Conservation (phyloP, 2,329 filamentous ascomycete species). For the Iodosphaeria phyllophila region DNA sequence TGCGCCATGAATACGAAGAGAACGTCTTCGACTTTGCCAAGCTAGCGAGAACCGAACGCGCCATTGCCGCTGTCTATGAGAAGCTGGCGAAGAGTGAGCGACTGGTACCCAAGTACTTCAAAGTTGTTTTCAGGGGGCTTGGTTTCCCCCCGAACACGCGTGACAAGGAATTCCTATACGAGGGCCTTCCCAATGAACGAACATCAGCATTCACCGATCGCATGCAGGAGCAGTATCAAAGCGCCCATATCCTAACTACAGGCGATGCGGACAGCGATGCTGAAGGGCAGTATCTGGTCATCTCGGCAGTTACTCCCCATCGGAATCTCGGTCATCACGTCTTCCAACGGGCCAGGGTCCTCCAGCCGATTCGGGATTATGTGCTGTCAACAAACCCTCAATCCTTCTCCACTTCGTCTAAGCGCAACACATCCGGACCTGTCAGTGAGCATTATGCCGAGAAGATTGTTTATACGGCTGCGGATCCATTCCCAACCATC, state of each 20-base stretch:
- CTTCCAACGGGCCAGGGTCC: slow-evolving; percentile 73
- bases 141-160: slow-evolving; percentile 67
- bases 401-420: slow-evolving; percentile 58
- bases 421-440: slow-evolving; percentile 48
- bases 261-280: slow-evolving; percentile 56
- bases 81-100: slow-evolving; percentile 67
- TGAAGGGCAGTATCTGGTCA: slow-evolving; percentile 77
- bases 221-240: slow-evolving; percentile 78
- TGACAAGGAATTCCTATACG: slow-evolving; percentile 86
- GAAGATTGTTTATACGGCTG: slow-evolving; percentile 69
- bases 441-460: slow-evolving; percentile 61
- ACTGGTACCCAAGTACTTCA: slow-evolving; percentile 71
- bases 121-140: slow-evolving; percentile 73
- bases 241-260: slow-evolving; percentile 60
- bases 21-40: slow-evolving; percentile 86
- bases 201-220: slow-evolving; percentile 72
- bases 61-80: slow-evolving; percentile 86
- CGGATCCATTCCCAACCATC: slow-evolving; percentile 80
- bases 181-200: slow-evolving; percentile 60
- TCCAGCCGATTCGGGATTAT: slow-evolving; percentile 71
- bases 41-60: slow-evolving; percentile 70
- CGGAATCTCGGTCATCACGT: slow-evolving; percentile 69
- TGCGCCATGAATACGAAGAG: slow-evolving; percentile 77
- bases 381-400: slow-evolving; percentile 62
- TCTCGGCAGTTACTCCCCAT: slow-evolving; percentile 65